Conservation (phyloP, 192 early-diverging fungal species). For the Backusella morwellensis region DNA sequence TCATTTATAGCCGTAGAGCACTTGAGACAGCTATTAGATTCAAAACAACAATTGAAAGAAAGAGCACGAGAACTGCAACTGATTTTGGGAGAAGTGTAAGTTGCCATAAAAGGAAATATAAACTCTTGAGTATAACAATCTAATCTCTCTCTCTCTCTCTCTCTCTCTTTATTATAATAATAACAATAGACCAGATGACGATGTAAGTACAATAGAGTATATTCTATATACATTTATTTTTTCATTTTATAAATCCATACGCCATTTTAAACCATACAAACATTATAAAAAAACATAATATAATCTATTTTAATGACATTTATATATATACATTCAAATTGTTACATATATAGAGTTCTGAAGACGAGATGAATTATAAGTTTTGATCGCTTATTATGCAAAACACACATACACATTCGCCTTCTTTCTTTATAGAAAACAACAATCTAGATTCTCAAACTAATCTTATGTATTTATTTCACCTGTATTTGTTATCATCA, state of each 20-base stretch:
- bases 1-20: slow-evolving; percentile 62
- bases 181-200: slow-evolving; percentile 14
- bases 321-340: background rate
- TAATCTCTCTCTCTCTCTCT: background rate
- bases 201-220: slow-evolving; percentile 1
- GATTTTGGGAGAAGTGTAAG: slow-evolving; percentile 46
- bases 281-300: background rate
- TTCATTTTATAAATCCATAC: background rate
- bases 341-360: background rate
- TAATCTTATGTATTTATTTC: background rate
- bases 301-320: background rate
- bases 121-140: background rate
- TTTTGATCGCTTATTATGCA: background rate
- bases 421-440: background rate
- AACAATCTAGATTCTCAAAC: background rate
- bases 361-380: slow-evolving; percentile 3
- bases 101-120: background rate
- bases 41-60: slow-evolving; percentile 51
- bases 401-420: background rate
- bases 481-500: background rate
- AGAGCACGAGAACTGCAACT: slow-evolving; percentile 45
- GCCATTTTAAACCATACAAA: background rate
- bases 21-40: slow-evolving; percentile 61
- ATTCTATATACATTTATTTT: background rate
- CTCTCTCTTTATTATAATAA: background rate